Base-by-base conservation (phyloP, 371 early-diverging fungal species). In the Choanephora cucurbitarum region DNA sequence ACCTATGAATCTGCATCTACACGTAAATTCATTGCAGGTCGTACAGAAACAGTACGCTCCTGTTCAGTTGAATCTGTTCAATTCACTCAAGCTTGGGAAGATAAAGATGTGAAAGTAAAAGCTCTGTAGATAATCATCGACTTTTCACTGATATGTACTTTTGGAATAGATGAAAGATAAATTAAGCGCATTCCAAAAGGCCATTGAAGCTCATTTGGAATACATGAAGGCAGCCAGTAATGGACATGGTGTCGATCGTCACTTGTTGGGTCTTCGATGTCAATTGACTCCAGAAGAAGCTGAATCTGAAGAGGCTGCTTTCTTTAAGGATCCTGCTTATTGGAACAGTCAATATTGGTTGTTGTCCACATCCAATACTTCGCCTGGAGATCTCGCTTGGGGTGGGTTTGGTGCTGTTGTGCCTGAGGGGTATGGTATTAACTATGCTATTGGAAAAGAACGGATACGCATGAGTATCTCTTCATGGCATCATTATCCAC, bases 1-100 rank as follows among this genome's bases (percentile, higher is more conserved):
- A 91, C 91, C 15, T 95, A 95, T 62, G 95, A 95, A 68, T 88
- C 95, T 15, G 92, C 89, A 3, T 82, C 86, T 24, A 94, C 93
- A 0, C 86, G 95, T 39, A 73, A 82, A 62, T 95, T 83, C 74
- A 53, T 81, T 48, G 86, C 87, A 37, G 96, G 96, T 33, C 82
- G 96, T 32, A 95, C 95, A 5, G 96, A 94, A 61, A 93, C 94
- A 1, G 86, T 85, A 10, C 84, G 95, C 15, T 77, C 88, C 2
- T 79, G 87, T 21, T 84, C 87, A 9, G 53, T 63, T 0, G 93
- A 90, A 11, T 71, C 82, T 1, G 74, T 77, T 23, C 86, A 77
- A 0, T 95, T 90, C 64, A 82, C 87, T 33, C 71, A 81, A 45
- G 79, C 81, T 7, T 90, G 94, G 84, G 77, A 82, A 15, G 77